Evolutionary conservation across 176 grass and related monocot species (phyloP), one percentile per base, ranked within the genome.

Genomic region (Zizania latifolia): DNA sequence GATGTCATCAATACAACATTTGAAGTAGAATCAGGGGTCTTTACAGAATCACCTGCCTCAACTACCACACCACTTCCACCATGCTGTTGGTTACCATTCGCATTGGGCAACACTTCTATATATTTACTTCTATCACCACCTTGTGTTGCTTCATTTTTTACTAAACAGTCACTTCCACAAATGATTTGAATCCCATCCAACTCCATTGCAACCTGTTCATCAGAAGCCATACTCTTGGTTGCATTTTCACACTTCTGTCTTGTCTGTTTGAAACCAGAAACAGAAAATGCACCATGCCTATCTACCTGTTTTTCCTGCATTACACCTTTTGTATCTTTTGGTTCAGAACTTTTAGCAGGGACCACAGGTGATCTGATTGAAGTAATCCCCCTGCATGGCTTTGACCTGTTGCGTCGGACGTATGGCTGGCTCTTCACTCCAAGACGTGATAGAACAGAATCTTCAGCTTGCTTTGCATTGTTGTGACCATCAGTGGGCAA

Each of bases 371-470:
- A 84, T 79, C 19, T 93, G 62, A 82, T 60, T 36, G 76, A 86
- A 64, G 70, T 38, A 58, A 87, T 78, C 44, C 87, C 84, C 58
- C 77, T 83, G 44, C 27, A 82, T 62, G 73, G 37, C 32, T 87
- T 87, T 78, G 85, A 83, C 51, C 85, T 87, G 51, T 87, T 87
- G 74, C 79, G 79, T 6, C 79, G 67, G 68, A 77, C 85, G 59
- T 87, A 87, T 83, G 85, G 79, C 74, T 87, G 85, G 53, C 68
- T 68, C 62, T 83, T 87, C 26, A 40, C 79, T 39, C 80, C 85
- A 73, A 82, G 80, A 59, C 82, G 89, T 50, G 88, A 85, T 60
- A 91, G 83, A 78, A 55, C 81, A 88, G 94, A 86, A 45, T 84
- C 89, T 59, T 87, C 86, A 64, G 86, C 62, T 78, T 87, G 87